Conservation (phyloP, 2,329 filamentous ascomycete genomes). For the Cyphellophora europaea region DNA sequence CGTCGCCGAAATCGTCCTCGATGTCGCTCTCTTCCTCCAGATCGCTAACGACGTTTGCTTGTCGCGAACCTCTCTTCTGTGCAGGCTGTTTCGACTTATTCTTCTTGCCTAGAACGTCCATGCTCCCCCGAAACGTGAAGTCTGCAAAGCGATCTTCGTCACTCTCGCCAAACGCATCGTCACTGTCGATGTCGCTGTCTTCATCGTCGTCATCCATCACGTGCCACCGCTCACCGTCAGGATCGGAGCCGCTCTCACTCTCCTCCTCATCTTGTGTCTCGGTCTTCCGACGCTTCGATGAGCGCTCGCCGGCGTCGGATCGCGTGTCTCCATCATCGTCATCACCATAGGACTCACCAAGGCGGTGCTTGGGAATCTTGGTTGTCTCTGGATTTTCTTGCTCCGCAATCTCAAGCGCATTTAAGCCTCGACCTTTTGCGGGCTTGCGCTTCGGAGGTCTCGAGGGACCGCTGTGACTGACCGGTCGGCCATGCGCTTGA, state of each 20-base stretch:
- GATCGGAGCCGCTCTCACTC: conserved; percentile 60
- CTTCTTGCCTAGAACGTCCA: conserved; percentile 22
- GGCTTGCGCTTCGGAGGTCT: conserved; percentile 17
- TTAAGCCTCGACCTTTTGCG: conserved; percentile 35
- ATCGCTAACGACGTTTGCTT: conserved; percentile 41
- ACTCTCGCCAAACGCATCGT: conserved; percentile 80
- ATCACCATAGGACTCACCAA: conserved; percentile 47
- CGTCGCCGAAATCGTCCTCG: conserved; percentile 44
- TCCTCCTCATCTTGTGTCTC: conserved; percentile 24
- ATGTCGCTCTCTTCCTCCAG: conserved; percentile 29
- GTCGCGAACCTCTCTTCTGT: conserved; percentile 37
- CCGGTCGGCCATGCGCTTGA: conserved; percentile 19
- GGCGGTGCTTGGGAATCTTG: conserved; percentile 47
- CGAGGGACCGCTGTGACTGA: conserved; percentile 17
- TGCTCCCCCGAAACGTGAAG: conserved; percentile 58
- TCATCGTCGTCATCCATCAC: conserved; percentile 52
- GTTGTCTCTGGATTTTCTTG: conserved; percentile 42
- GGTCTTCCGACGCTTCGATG: conserved; percentile 24
- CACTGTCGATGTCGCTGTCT: conserved; percentile 61
- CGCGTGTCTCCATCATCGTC: conserved; percentile 36
- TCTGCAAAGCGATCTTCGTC: conserved; percentile 79
- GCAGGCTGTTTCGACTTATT: conserved; percentile 16
- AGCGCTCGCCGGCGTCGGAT: conserved; percentile 25
- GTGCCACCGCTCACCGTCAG: conserved; percentile 76
- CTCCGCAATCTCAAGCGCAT: conserved; percentile 59